Evolutionary conservation across 768 basidiomycete species (phyloP), one percentile per base, ranked within the genome.

Genomic region (Sutorius australiensis): DNA sequence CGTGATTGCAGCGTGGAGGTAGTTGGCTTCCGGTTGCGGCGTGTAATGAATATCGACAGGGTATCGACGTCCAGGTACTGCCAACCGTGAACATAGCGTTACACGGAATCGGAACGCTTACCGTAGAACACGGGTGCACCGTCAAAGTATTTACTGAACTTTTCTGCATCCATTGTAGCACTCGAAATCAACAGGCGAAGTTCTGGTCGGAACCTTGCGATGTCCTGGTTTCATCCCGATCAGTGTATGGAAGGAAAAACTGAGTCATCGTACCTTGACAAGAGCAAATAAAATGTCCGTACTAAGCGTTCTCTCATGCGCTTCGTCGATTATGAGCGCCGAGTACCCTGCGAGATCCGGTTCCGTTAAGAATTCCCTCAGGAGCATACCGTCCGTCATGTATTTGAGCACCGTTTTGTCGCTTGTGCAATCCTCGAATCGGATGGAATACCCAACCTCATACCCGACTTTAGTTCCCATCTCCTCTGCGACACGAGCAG

Each of bases 1-100:
- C 2, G 97, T 99, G 67, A 99, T 95, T 37, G 97, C 92, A 17
- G 97, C 97, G 66, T 98, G 95, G 21, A 98, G 84, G 66, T 98
- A 99, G 69, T 98, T 98, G 40, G 97, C 97, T 75, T 99, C 97
- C 8, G 97, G 97, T 69, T 98, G 97, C 19, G 95, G 95, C 10
- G 97, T 99, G 71, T 98, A 99, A 68, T 95, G 94, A 51, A 98
- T 93, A 65, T 98, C 97, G 54, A 99, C 97, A 13, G 97, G 93
- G 70, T 92, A 99, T 64, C 91, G 86, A 56, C 97, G 90, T 60
- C 97, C 97, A 57, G 97, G 97, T 39, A 99, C 94, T 95, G 59
- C 19, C 33, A 39, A 54, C 36, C 45, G 10, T 67, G 4, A 62
- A 34, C 31, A 43, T 27, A 19, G 16, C 13, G 14, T 37, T n/a